Evolutionary conservation across 192 early-diverging fungal species (phyloP), one percentile per base, ranked within the genome.

Genomic region (Umbelopsis ramanniana): DNA sequence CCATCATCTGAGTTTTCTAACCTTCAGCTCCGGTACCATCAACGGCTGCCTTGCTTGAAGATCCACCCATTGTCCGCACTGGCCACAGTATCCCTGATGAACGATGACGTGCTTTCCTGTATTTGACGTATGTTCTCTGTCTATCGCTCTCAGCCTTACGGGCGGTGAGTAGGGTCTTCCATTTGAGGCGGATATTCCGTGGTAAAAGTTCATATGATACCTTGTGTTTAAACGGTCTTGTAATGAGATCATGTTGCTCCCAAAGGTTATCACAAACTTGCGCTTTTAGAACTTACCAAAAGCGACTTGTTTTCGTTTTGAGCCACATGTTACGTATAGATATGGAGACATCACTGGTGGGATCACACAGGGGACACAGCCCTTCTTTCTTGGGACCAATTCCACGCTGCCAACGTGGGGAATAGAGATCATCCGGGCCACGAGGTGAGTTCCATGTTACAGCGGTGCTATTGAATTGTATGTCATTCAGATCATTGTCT

Each of bases 121-220:
- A 19, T 46, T 35, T 4, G 43, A 26, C 2, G 29, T 15, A 6
- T n/a, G 14, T 12, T 24, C 0, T n/a, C 26, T 24, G 1, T 46
- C 6, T 23, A 48, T 17, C 11, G 67, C 67, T 33, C 46, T 68
- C 0, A 68, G 24, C 0, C n/a, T 38, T 14, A 68, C 14, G 3
- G 67, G 67, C 14, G 67, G 29, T 4, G 67, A 46, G 67, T 68
- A 68, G 0, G 67, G 67, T 48, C 67, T 19, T 24, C 67, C 67
- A 21, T 68, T 68, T 3, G n/a, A 40, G 17, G 67, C 21, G 4
- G 67, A 68, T 45, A 68, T 26, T 6, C 67, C 67, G 21, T 68
- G 67, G 15, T 26, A 68, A 24, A 68, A 68, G 43, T 68, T 68
- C 67, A 68, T 68, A 48, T 68, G 67, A 45, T 68, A 68, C 67